phyloP scores from a whole-genome alignment of 2,329 filamentous ascomycete genomes.

The Periglandula ipomoeae region DNA sequence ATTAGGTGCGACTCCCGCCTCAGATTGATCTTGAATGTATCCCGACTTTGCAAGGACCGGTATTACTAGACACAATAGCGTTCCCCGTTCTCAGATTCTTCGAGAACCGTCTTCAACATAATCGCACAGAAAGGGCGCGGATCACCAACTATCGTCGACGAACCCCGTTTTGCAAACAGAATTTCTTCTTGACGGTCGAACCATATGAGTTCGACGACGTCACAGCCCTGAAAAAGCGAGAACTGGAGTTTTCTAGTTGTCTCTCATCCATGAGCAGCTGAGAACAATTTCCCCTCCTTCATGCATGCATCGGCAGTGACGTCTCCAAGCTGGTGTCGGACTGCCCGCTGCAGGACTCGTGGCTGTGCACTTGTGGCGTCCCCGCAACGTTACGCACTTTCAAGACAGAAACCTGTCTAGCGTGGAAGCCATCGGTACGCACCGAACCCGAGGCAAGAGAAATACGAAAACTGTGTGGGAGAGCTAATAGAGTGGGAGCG shows the following conservation, averaged over 20 bases:
- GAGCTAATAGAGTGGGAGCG: too few relatives aligned
- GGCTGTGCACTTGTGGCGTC: slow-evolving; percentile 4
- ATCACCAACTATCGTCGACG: too few relatives aligned
- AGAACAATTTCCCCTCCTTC: background rate
- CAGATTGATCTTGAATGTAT: too few relatives aligned
- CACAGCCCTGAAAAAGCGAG: background rate
- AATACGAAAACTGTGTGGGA: background rate
- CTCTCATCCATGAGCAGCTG: background rate
- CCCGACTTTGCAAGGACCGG: too few relatives aligned
- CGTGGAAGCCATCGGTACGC: background rate
- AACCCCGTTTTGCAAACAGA: too few relatives aligned
- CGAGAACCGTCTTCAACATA: too few relatives aligned
- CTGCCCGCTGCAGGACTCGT: background rate
- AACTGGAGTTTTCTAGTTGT: background rate
- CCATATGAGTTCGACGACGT: background rate
- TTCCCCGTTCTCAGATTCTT: too few relatives aligned
- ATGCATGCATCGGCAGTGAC: background rate
- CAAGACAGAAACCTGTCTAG: too few relatives aligned
- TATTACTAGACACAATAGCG: too few relatives aligned
- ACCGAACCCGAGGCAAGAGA: background rate
- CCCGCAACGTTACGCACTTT: background rate
- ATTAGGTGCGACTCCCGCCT: too few relatives aligned
- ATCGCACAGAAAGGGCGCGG: too few relatives aligned
- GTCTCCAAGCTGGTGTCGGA: too few relatives aligned
- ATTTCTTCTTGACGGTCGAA: background rate